Conservation (phyloP, 2,329 filamentous ascomycete species). For the Chaetomium sp. region DNA sequence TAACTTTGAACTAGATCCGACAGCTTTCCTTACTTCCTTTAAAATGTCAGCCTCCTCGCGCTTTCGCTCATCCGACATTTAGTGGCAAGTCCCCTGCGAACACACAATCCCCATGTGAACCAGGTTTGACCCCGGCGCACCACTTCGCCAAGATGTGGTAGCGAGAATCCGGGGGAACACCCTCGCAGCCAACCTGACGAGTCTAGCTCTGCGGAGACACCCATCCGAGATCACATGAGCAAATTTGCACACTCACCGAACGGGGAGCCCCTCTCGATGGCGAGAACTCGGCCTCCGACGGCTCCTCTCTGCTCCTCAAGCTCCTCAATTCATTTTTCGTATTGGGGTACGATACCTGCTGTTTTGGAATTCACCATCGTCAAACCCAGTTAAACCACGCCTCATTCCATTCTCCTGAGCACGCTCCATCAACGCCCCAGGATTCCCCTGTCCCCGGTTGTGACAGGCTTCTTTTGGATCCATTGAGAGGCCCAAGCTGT, state of each 20-base stretch:
- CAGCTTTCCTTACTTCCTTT: too few relatives aligned
- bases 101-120: too few relatives aligned
- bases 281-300: not conserved
- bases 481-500: not conserved
- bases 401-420: not conserved
- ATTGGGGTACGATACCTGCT: not conserved
- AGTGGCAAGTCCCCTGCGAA: too few relatives aligned
- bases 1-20: too few relatives aligned
- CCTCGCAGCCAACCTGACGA: constrained; percentile 5
- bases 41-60: too few relatives aligned
- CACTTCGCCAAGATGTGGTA: constrained; percentile 12
- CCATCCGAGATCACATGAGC: constrained; percentile 16
- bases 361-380: not conserved
- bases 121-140: too few relatives aligned
- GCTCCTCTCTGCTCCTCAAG: not conserved
- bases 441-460: not conserved
- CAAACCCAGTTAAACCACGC: too few relatives aligned
- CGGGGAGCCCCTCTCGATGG: constrained; percentile 8
- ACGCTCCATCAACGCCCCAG: not conserved
- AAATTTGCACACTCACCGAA: constrained; percentile 11
- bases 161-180: constrained; percentile 4
- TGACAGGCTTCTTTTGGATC: not conserved
- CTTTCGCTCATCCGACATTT: too few relatives aligned
- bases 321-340: not conserved
- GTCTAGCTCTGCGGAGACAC: constrained; percentile 16